Base-by-base conservation (phyloP, 345 rosid species). In the Raphanus sativus region DNA sequence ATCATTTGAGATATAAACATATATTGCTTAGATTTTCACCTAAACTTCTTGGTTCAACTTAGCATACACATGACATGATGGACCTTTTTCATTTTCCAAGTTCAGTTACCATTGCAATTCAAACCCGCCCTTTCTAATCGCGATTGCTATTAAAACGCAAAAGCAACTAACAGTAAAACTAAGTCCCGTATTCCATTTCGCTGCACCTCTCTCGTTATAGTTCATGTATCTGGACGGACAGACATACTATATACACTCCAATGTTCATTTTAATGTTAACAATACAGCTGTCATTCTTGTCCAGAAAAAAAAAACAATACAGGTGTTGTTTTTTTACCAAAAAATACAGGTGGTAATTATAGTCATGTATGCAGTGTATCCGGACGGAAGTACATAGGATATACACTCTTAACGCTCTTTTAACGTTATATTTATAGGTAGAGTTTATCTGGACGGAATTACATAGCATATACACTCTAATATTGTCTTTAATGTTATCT, bases 101-200 rank as follows among this genome's bases (percentile, higher is more conserved):
- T 25, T 45, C 58, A 34, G 70, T 67, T 45, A 45, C 16, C 54
- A 45, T 7, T 8, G 60, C 12, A 10, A 42, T n/a, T 2, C 16
- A 45, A 21, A 21, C 65, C 59, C 16, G 28, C 71, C 38, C 12
- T 67, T 69, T 32, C 28, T 45, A 8, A 61, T 69, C 54, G 76
- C n/a, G 50, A 56, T 21, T 30, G 24, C 62, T 11, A 71, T 34
- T n/a, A 45, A 65, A 71, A 78, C 62, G 73, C 81, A 48, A 59
- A 71, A 73, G 68, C 64, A 2, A 55, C 0, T 25, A 12, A 45
- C 54, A 36, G 4, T 55, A 1, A 13, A 12, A 63, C 48, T 40
- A 9, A 25, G 58, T 62, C 42, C 10, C 70, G 58, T 50, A 16
- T 52, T 26, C 16, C 30, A 2, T 24, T 15, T 62, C 64, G 32